These are phyloP conservation scores for Cochliopodium minus DNA, from an alignment of 208 protist genomes.

Conservation along the genomic window DNA sequence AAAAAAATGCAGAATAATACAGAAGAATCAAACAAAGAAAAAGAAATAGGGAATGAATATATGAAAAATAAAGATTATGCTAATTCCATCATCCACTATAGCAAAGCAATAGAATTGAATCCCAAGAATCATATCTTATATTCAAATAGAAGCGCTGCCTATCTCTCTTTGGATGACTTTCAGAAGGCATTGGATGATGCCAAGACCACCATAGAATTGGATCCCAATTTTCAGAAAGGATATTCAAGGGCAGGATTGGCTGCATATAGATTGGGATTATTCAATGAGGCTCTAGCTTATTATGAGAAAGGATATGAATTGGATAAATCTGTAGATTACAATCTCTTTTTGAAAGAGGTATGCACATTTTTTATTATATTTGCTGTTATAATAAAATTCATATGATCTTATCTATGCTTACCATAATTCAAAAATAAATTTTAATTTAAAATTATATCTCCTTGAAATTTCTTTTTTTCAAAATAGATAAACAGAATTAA, in stretches of 20 bases:
- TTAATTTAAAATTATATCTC: no score
- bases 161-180: slow-evolving; percentile 58
- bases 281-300: slow-evolving; percentile 48
- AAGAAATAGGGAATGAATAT: slow-evolving; percentile 64
- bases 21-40: no score
- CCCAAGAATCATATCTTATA: slow-evolving; percentile 70
- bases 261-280: slow-evolving; percentile 52
- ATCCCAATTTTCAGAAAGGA: slow-evolving; percentile 69
- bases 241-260: slow-evolving; percentile 67
- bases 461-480: no score
- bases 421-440: no score
- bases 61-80: slow-evolving; percentile 60
- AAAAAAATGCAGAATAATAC: no score
- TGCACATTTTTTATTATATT: no score
- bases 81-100: slow-evolving; percentile 62
- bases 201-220: slow-evolving; percentile 65
- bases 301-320: slow-evolving; percentile 48
- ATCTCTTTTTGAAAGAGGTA: no score
- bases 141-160: slow-evolving; percentile 73
- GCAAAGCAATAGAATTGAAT: slow-evolving; percentile 66
- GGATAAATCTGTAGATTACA: no score
- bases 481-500: no score
- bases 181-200: slow-evolving; percentile 68
- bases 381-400: no score
- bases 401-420: no score